Conservation (phyloP, 2,329 filamentous ascomycete genomes). For the Aspergillus arachidicola region DNA sequence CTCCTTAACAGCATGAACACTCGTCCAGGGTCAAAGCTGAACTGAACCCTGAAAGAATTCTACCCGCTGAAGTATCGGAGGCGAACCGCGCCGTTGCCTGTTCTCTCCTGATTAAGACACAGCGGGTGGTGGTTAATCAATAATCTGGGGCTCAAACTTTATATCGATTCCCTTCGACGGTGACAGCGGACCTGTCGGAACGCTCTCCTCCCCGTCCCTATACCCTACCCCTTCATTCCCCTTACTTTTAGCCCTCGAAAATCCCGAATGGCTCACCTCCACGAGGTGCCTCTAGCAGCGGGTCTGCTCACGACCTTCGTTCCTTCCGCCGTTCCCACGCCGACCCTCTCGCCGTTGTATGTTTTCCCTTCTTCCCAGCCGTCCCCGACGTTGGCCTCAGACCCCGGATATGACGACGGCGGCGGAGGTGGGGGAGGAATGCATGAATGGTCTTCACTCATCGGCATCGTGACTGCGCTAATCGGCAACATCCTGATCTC, state of each 20-base stretch:
- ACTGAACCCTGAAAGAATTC: not conserved
- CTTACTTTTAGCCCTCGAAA: not conserved
- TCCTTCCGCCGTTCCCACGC: constrained; percentile 26
- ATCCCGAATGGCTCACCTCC: constrained; percentile 29
- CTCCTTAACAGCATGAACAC: constrained; percentile 23
- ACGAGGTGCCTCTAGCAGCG: constrained; percentile 31
- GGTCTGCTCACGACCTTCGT: constrained; percentile 32
- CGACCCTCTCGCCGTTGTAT: constrained; percentile 19
- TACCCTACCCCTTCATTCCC: constrained; percentile 3
- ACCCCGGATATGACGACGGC: constrained; percentile 23
- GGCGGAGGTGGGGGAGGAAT: constrained; percentile 21
- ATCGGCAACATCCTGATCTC: constrained; percentile 92
- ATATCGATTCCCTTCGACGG: not conserved
- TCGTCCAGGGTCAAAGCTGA: constrained; percentile 6
- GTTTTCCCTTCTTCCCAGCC: constrained; percentile 19
- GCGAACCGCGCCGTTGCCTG: not conserved
- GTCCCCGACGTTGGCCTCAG: constrained; percentile 19
- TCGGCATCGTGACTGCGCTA: constrained; percentile 92
- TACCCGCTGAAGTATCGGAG: not conserved
- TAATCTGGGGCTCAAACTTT: not conserved
- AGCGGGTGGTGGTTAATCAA: not conserved
- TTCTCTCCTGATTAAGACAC: not conserved
- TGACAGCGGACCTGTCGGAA: constrained; percentile 12
- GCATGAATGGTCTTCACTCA: constrained; percentile 79
- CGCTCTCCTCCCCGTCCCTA: constrained; percentile 2